phyloP scores from a whole-genome alignment of 441 rosid genomes.

The Hypseocharis bilobata region DNA sequence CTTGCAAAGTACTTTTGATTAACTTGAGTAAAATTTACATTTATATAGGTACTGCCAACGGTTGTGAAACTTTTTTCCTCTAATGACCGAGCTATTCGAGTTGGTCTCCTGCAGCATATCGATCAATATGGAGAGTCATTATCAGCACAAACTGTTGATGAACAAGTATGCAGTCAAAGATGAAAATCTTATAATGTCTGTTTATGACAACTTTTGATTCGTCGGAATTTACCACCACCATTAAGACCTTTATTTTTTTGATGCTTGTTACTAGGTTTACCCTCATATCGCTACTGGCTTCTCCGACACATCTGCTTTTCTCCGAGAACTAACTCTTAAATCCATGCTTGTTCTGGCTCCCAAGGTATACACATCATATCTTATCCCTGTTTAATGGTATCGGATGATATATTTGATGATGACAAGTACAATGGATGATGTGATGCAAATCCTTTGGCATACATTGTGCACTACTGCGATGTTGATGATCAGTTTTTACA shows the following conservation, averaged over 20 bases:
- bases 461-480: neutral
- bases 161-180: conserved; percentile 55
- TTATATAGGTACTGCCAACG: conserved; percentile 65
- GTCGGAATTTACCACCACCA: neutral
- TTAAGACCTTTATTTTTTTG: conserved; percentile 1
- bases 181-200: conserved; percentile 8
- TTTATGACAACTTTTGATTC: conserved; percentile 14
- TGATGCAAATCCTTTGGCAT: conserved; percentile 10
- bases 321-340: conserved; percentile 94
- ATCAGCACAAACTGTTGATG: conserved; percentile 78
- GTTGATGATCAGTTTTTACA: neutral
- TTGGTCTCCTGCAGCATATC: conserved; percentile 87
- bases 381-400: neutral
- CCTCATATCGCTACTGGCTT: conserved; percentile 93
- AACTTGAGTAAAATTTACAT: neutral
- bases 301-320: conserved; percentile 83
- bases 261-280: conserved; percentile 46
- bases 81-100: conserved; percentile 85
- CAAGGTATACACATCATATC: conserved; percentile 47
- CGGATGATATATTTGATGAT: neutral
- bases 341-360: conserved; percentile 97
- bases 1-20: neutral
- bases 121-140: conserved; percentile 91
- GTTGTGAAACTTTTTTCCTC: conserved; percentile 80
- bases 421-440: neutral